phyloP scores from a whole-genome alignment of 768 basidiomycete genomes.

The Rossbeevera mucosa region DNA sequence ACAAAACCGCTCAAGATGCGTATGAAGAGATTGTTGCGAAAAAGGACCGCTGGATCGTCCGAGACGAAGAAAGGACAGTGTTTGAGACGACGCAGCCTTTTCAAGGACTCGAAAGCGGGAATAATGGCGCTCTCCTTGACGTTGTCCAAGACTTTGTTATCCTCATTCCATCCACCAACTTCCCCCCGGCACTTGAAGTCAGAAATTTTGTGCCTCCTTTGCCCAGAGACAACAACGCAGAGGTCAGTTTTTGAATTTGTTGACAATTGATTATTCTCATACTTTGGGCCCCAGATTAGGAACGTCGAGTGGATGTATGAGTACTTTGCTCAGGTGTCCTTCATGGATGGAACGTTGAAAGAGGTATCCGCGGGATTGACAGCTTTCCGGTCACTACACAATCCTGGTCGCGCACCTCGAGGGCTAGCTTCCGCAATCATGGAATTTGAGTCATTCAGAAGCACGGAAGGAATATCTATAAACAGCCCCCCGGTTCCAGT shows the following conservation, averaged over 20 bases:
- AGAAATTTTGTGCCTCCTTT: not conserved
- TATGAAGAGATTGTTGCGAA: not conserved
- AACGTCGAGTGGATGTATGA: constrained; percentile 3
- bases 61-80: not conserved
- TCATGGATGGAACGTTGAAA: not conserved
- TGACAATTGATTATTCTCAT: not conserved
- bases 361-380: constrained; percentile 8
- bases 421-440: not conserved
- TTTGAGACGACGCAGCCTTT: not conserved
- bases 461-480: not conserved
- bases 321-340: constrained; percentile 5
- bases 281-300: not conserved
- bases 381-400: constrained; percentile 1
- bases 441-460: not conserved
- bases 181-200: not conserved
- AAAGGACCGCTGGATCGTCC: not conserved
- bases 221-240: not conserved
- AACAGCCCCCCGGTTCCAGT: not conserved
- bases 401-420: not conserved
- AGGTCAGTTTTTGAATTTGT: not conserved
- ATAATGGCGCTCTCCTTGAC: not conserved
- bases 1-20: no score
- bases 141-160: not conserved
- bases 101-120: not conserved
- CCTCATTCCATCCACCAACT: not conserved